These are phyloP conservation scores for Rhizoclosmatium globosum DNA, from an alignment of 192 early-diverging fungal genomes.

Conservation along the genomic window DNA sequence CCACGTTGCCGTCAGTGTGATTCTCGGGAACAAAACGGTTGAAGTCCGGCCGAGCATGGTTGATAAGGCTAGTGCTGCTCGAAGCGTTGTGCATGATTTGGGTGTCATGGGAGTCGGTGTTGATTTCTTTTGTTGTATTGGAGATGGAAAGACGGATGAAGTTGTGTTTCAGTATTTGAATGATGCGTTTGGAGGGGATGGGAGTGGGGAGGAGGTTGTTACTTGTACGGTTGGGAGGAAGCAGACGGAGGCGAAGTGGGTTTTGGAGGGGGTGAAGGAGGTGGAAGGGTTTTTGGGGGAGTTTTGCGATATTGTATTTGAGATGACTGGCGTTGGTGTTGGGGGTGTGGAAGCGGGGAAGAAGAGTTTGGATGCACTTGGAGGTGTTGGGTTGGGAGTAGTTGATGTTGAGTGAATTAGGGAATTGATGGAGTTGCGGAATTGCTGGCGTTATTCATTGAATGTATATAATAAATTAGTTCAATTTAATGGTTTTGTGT, in stretches of 20 bases:
- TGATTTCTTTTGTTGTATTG: slow-evolving; percentile 86
- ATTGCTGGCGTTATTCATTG: no score
- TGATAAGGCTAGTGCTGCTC: slow-evolving; percentile 90
- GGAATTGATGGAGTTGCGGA: no score
- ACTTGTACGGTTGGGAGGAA: slow-evolving; percentile 98
- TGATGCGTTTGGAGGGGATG: slow-evolving; percentile 36
- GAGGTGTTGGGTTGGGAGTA: no score
- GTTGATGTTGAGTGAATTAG: no score
- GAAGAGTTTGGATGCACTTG: no score
- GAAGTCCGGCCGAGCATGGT: slow-evolving; percentile 93
- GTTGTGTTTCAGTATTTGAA: slow-evolving; percentile 77
- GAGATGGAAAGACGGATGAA: slow-evolving; percentile 97
- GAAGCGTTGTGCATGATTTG: slow-evolving; percentile 87
- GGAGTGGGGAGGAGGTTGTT: slow-evolving; percentile 53
- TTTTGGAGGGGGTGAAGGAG: slow-evolving; percentile 70
- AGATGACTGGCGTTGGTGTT: background rate
- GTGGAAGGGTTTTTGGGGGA: slow-evolving; percentile 50
- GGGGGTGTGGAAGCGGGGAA: no score
- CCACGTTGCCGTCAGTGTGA: slow-evolving; percentile 89
- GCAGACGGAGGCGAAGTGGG: slow-evolving; percentile 90
- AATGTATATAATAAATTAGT: no score
- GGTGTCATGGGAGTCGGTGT: slow-evolving; percentile 12
- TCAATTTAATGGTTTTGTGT: no score
- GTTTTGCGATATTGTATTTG: background rate
- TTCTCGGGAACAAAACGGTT: slow-evolving; percentile 95